Evolutionary conservation across 352 stramenopile species (phyloP).

Genomic region (Pythium graminicola): DNA sequence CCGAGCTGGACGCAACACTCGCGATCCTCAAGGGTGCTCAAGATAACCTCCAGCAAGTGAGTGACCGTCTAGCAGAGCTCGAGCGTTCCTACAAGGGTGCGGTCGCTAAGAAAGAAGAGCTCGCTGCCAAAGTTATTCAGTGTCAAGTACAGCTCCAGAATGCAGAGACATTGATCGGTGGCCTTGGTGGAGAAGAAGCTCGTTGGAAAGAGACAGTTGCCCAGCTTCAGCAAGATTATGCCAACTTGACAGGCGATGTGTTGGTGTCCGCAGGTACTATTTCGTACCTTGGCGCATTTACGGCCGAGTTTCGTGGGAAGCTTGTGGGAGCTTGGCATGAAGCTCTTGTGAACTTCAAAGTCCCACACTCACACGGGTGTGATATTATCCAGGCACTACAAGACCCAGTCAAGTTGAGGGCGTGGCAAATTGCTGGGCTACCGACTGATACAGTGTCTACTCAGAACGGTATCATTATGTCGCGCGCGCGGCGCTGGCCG

Average conservation of each 20-base stretch:
- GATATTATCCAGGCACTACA: slow-evolving; percentile 81
- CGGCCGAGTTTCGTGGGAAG: slow-evolving; percentile 72
- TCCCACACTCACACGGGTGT: slow-evolving; percentile 78
- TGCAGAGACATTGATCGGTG: slow-evolving; percentile 78
- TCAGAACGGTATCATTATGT: slow-evolving; percentile 93
- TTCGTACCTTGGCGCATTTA: slow-evolving; percentile 85
- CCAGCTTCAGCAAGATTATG: slow-evolving; percentile 67
- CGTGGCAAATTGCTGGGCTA: slow-evolving; percentile 85
- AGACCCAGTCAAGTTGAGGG: slow-evolving; percentile 82
- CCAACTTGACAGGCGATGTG: slow-evolving; percentile 79
- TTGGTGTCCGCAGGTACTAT: slow-evolving; percentile 83
- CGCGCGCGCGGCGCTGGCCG: slow-evolving; percentile 72
- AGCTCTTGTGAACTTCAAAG: slow-evolving; percentile 44
- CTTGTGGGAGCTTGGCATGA: slow-evolving; percentile 62
- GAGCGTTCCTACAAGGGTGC: slow-evolving; percentile 81
- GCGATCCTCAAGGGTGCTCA: slow-evolving; percentile 43
- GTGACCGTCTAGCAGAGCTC: slow-evolving; percentile 74
- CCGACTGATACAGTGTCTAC: slow-evolving; percentile 88
- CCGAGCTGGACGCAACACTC: slow-evolving; percentile 50
- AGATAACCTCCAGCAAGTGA: slow-evolving; percentile 75
- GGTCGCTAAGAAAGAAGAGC: slow-evolving; percentile 87
- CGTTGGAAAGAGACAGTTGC: slow-evolving; percentile 80
- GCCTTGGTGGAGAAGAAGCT: slow-evolving; percentile 76
- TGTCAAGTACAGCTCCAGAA: slow-evolving; percentile 88
- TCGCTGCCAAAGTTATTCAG: slow-evolving; percentile 82